These are phyloP conservation scores for Lomentospora prolificans DNA, from an alignment of 2,329 filamentous ascomycete genomes.

Conservation along the genomic window DNA sequence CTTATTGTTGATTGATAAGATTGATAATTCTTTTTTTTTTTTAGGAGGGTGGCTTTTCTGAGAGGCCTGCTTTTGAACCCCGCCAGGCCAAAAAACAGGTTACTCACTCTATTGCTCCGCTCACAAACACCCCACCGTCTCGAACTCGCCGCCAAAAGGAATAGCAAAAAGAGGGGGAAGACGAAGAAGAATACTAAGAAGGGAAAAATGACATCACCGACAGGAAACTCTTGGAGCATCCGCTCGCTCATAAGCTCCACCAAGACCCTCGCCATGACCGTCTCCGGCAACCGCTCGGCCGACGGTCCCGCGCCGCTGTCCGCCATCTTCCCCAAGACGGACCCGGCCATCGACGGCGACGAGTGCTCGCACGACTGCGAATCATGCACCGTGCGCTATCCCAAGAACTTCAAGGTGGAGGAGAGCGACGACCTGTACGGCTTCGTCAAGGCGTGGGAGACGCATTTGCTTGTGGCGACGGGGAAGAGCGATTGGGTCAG, in stretches of 20 bases:
- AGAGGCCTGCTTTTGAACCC: no score
- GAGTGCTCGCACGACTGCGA: slow-evolving; percentile 84
- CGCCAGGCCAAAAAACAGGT: not conserved
- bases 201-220: not conserved
- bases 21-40: not conserved
- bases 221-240: slow-evolving; percentile 17
- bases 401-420: slow-evolving; percentile 62
- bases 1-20: slow-evolving; percentile 9
- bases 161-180: not conserved
- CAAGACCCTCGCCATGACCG: not conserved
- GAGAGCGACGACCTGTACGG: slow-evolving; percentile 74
- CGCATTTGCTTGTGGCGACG: slow-evolving; percentile 87
- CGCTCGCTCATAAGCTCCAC: slow-evolving; percentile 23
- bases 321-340: slow-evolving; percentile 63
- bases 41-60: no score
- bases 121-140: no score
- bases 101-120: no score
- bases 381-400: slow-evolving; percentile 69
- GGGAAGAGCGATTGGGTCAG: slow-evolving; percentile 91
- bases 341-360: slow-evolving; percentile 71
- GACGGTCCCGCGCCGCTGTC: slow-evolving; percentile 20
- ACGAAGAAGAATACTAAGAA: no score
- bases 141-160: no score
- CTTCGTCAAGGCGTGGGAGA: slow-evolving; percentile 75
- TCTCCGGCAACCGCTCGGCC: slow-evolving; percentile 5